Conservation (phyloP, 306 rosid species). For the Quercus berberidifolia region DNA sequence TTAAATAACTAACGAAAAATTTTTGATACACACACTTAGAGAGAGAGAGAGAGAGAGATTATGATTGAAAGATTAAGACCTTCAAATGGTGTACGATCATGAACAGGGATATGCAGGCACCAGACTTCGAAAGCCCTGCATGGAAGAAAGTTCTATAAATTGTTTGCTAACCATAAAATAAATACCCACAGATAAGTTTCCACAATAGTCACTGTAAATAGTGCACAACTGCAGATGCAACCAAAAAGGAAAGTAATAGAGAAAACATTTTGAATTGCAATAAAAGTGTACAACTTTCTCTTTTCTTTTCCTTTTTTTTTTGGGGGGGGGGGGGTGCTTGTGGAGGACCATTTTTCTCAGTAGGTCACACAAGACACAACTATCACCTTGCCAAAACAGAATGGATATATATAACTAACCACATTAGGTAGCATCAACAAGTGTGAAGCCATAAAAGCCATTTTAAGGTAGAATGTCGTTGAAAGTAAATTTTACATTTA, state of each 20-base stretch:
- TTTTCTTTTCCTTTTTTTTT: not conserved
- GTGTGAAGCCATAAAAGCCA: not conserved
- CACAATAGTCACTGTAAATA: not conserved
- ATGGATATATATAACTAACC: not conserved
- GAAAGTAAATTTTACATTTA: not conserved
- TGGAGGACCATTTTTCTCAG: not conserved
- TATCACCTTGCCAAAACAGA: not conserved
- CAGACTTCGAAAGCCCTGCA: conserved; percentile 89
- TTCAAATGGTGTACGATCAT: conserved; percentile 87
- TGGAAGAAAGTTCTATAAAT: conserved; percentile 2
- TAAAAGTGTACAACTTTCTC: not conserved
- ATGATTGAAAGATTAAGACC: conserved; percentile 43
- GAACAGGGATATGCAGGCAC: conserved; percentile 84
- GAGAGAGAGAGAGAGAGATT: no score
- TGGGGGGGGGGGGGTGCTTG: fast-evolving
- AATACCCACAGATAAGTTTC: not conserved
- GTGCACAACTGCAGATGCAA: not conserved
- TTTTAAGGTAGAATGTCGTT: not conserved
- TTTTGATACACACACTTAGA: not conserved
- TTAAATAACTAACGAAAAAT: not conserved
- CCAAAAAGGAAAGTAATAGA: not conserved
- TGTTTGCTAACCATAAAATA: not conserved
- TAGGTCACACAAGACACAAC: not conserved
- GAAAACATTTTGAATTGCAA: not conserved
- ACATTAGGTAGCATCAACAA: not conserved